Evolutionary conservation across 352 stramenopile genomes (phyloP), one percentile per base, ranked within the genome.

Genomic region (Globisporangium splendens): DNA sequence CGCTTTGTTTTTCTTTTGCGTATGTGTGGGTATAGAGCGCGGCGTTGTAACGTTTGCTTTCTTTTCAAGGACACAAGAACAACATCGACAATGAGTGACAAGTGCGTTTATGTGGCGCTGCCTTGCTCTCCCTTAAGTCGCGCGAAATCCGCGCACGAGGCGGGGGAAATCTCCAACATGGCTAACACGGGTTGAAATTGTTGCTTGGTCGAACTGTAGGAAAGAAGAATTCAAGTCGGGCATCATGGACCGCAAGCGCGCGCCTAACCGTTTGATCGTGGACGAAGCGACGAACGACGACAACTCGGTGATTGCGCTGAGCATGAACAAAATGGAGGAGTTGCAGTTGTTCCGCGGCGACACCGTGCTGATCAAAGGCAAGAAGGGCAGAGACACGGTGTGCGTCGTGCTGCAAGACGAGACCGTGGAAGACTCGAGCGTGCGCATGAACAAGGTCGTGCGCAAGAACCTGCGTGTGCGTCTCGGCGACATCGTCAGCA

Each of bases 391-490:
- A 44, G 96, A 99, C 67, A 99, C 97, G 11, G 96, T 99, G 12
- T 99, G 96, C 72, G 98, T 99, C 49, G 93, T 98, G 46, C 79
- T 99, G 1, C 88, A 97, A 49, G 97, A 99, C 65, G 97, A 99
- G 63, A 98, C 91, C 17, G 98, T 98, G 50, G 97, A 99, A 46
- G 96, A 99, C 63, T 83, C 86, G 46, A 98, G 91, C 61, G 94
- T 99, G 18, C 87, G 96, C 46, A 99, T 99, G 97, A 99, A 99
- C 88, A 99, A 99, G 83, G 93, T 98, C 28, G 96, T 99, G 47
- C 93, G 97, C 33, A 99, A 99, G 88, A 99, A 99, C 78, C 70
- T 99, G 20, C 80, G 96, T 22, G 96, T 99, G 47, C 89, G 97
- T 33, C 87, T 99, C 17, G 93, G 96, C n/a, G 97, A 99, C 74